Conservation (phyloP, 495 filamentous ascomycete species). For the Penicillium canescens region DNA sequence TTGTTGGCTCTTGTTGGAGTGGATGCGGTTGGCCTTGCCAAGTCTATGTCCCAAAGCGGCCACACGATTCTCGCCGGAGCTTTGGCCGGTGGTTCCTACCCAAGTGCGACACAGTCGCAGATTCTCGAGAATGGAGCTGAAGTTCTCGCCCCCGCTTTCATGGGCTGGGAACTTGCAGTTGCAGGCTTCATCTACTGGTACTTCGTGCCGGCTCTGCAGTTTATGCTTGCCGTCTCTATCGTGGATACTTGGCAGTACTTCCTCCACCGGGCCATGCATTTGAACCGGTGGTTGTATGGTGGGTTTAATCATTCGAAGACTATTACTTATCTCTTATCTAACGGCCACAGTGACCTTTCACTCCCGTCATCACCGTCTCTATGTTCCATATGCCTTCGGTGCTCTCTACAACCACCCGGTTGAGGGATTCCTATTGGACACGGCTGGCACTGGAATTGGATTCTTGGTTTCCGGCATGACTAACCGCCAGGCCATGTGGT, state of each 20-base stretch:
- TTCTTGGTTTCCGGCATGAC: constrained; percentile 79
- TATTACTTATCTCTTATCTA: constrained; percentile 4
- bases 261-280: constrained; percentile 89
- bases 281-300: constrained; percentile 97
- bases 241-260: constrained; percentile 99
- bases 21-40: constrained; percentile 39
- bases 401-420: constrained; percentile 92
- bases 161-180: constrained; percentile 69
- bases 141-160: constrained; percentile 38
- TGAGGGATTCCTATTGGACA: constrained; percentile 93
- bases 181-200: constrained; percentile 79
- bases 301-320: constrained; percentile 35
- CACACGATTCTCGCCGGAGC: constrained; percentile 67
- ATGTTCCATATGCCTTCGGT: constrained; percentile 96
- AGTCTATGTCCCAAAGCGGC: constrained; percentile 38
- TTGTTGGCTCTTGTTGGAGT: constrained; percentile 48
- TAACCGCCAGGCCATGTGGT: constrained; percentile 75
- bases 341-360: constrained; percentile 72
- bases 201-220: constrained; percentile 72
- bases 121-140: constrained; percentile 35
- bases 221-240: constrained; percentile 66
- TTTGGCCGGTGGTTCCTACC: constrained; percentile 74
- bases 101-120: constrained; percentile 39
- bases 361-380: constrained; percentile 91
- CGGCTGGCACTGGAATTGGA: constrained; percentile 75